Conservation (phyloP, 2,329 filamentous ascomycete genomes). For the Cordyceps cicadae region DNA sequence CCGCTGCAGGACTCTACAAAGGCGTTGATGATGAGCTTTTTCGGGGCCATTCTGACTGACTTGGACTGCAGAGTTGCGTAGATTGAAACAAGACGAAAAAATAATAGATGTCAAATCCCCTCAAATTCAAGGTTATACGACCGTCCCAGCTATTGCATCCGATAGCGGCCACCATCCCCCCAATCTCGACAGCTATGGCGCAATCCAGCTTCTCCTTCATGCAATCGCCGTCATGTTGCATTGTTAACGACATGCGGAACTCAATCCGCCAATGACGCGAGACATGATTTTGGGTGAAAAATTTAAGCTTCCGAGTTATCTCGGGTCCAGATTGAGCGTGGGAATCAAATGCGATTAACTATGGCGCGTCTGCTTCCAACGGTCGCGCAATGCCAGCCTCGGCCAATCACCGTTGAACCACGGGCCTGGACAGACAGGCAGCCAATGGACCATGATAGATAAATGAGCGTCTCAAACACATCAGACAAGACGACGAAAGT, state of each 20-base stretch:
- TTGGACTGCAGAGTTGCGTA: neutral
- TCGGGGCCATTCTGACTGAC: neutral
- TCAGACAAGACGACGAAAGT: neutral
- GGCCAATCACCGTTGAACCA: neutral
- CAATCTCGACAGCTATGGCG: neutral
- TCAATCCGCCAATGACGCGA: neutral
- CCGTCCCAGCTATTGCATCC: neutral
- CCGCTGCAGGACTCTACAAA: constrained; percentile 34
- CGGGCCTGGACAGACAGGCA: neutral
- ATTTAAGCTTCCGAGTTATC: neutral
- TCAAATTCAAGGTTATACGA: too few species aligned
- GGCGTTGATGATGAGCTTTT: constrained; percentile 34
- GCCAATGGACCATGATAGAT: neutral
- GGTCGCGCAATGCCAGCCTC: neutral
- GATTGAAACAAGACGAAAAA: too few species aligned
- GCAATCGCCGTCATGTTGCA: neutral
- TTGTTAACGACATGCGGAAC: neutral
- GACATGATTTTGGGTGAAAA: neutral
- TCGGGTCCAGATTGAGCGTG: neutral
- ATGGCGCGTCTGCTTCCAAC: neutral
- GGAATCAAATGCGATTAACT: neutral
- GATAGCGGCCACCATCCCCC: neutral
- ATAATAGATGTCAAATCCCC: neutral
- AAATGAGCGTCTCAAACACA: neutral
- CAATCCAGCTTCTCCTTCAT: neutral